A percentile compares a stretch with the other conserved stretches of the same genome.
Evolutionary conservation across 2,329 filamentous ascomycete species (phyloP).

Genomic region (Scedosporium boydii): DNA sequence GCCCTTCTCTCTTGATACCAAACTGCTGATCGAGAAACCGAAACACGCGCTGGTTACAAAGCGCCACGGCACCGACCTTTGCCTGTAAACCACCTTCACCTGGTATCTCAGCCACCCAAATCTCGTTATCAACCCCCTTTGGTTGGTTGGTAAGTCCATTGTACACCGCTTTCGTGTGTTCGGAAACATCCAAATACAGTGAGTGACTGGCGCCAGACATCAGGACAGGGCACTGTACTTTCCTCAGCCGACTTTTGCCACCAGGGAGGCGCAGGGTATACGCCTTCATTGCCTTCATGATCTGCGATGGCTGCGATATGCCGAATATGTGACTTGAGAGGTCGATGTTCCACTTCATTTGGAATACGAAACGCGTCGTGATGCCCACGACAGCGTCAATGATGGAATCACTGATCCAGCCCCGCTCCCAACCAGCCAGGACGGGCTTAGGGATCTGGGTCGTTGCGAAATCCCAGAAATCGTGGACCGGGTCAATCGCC

Average conservation of each 20-base stretch:
- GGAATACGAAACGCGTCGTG: slow-evolving; percentile 15
- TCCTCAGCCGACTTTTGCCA: slow-evolving; percentile 11
- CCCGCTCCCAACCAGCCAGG: slow-evolving; percentile 13
- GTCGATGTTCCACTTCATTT: slow-evolving; percentile 20
- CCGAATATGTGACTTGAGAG: slow-evolving; percentile 16
- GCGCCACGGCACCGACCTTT: slow-evolving; percentile 15
- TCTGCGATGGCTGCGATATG: slow-evolving; percentile 14
- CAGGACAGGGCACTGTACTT: slow-evolving; percentile 18
- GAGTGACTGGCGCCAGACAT: slow-evolving; percentile 16
- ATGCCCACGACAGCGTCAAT: slow-evolving; percentile 16
- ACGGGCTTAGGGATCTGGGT: slow-evolving; percentile 16
- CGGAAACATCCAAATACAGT: slow-evolving; percentile 13
- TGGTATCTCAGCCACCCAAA: slow-evolving; percentile 12
- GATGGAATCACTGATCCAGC: slow-evolving; percentile 15
- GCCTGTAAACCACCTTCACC: slow-evolving; percentile 14
- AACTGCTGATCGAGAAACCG: slow-evolving; percentile 14
- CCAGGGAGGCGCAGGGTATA: slow-evolving; percentile 11
- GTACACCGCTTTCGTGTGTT: slow-evolving; percentile 9
- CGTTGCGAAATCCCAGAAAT: slow-evolving; percentile 16
- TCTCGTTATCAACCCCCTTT: slow-evolving; percentile 10
- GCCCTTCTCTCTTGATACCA: slow-evolving; percentile 8
- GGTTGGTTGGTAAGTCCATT: slow-evolving; percentile 9
- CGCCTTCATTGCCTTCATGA: slow-evolving; percentile 15
- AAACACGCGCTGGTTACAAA: slow-evolving; percentile 14
- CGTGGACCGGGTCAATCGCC: slow-evolving; percentile 17